Conservation (phyloP, 106 monocot genomes). For the Dioscorea alata region DNA sequence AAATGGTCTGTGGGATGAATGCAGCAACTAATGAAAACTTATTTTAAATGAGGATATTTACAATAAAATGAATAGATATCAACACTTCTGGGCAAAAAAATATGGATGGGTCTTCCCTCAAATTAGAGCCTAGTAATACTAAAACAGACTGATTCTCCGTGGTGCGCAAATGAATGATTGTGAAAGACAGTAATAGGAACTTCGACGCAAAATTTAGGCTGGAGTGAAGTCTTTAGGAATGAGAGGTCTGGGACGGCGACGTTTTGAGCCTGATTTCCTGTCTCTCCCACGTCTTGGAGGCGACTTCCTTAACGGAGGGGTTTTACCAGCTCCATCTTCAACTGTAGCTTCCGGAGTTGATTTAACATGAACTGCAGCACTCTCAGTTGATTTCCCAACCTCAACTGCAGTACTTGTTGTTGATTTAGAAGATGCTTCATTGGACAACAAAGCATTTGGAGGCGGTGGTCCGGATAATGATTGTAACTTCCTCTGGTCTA, state of each 20-base stretch:
- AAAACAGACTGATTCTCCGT: not conserved
- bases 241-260: slow-evolving; percentile 9
- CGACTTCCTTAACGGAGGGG: not conserved
- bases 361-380: not conserved
- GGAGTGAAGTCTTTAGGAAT: slow-evolving; percentile 1
- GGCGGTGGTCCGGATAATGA: not conserved
- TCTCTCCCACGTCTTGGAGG: slow-evolving; percentile 11
- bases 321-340: not conserved
- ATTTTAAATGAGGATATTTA: not conserved
- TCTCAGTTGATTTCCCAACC: not conserved
- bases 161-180: not conserved
- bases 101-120: not conserved
- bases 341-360: not conserved
- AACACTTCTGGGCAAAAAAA: not conserved
- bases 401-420: not conserved
- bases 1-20: too few species aligned
- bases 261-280: slow-evolving; percentile 17
- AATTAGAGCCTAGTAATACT: not conserved
- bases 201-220: not conserved
- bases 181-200: not conserved
- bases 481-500: slow-evolving; percentile 13
- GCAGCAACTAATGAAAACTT: not conserved
- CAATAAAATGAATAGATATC: not conserved
- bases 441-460: not conserved
- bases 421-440: not conserved